A percentile compares a stretch with the other conserved stretches of the same genome.
These are phyloP conservation scores for Citrullus colocynthis DNA, from an alignment of 306 rosid species.

Conservation along the genomic window DNA sequence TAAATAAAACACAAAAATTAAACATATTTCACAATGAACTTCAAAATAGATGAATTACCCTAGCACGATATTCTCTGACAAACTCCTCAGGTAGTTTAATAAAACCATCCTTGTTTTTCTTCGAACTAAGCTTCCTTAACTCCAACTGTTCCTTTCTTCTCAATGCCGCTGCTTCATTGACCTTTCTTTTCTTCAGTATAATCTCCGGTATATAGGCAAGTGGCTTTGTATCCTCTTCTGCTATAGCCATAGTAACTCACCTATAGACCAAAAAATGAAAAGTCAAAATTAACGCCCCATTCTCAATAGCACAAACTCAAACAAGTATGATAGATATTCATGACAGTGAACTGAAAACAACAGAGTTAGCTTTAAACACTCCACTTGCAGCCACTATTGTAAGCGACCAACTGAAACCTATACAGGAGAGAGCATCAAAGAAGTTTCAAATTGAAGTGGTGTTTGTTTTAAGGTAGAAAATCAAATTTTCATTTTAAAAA, in stretches of 20 bases:
- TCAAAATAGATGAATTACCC: slow-evolving; percentile 18
- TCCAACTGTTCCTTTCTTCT: slow-evolving; percentile 42
- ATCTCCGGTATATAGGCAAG: slow-evolving; percentile 29
- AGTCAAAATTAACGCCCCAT: not conserved
- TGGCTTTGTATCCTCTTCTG: slow-evolving; percentile 25
- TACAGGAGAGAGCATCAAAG: not conserved
- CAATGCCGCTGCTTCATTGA: slow-evolving; percentile 33
- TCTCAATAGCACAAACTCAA: not conserved
- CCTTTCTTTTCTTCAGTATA: slow-evolving; percentile 38
- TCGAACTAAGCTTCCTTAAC: slow-evolving; percentile 23
- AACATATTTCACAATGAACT: not conserved
- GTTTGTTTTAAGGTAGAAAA: too few species aligned
- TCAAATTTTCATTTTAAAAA: too few species aligned
- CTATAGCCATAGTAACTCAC: slow-evolving; percentile 13
- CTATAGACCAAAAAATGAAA: not conserved
- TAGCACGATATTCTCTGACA: slow-evolving; percentile 44
- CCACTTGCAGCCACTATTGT: not conserved
- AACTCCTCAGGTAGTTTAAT: slow-evolving; percentile 79
- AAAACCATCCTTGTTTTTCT: slow-evolving; percentile 29
- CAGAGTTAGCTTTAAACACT: not conserved
- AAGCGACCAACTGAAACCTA: not conserved
- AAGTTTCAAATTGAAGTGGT: too few species aligned
- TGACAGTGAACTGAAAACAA: not conserved
- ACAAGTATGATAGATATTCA: not conserved
- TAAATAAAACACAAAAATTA: not conserved